Base-by-base conservation (phyloP, 2,329 filamentous ascomycete genomes). In the Alternaria atra region DNA sequence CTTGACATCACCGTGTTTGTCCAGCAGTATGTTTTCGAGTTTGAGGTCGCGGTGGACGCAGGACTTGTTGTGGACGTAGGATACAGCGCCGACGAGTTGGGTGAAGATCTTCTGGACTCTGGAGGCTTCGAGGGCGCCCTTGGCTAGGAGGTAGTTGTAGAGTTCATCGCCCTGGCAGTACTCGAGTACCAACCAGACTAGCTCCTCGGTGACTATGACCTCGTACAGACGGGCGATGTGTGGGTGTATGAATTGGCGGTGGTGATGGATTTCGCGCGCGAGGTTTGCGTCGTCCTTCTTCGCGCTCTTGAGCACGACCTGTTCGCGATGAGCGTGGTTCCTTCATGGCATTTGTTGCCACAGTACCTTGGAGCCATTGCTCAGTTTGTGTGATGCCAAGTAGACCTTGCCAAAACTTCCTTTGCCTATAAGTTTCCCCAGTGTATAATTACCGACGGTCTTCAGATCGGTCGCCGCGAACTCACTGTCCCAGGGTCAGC, bases 341-440 rank as follows among this genome's bases (percentile, higher is more conserved):
- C 47, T 34, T 40, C 32, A 8, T 52, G 32, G 30, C 40, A 9
- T 25, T 37, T 25, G 15, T 37, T 15, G 17, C 2, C 6, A 34
- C 42, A 84, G 63, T 75, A 94, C 93, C 88, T 97, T 98, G 77
- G 94, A 97, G 74, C 94, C 94, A 89, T 97, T 97, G 74, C 93
- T 98, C 79, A 99, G 92, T 80, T 97, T 98, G 80, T 99, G 95
- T 46, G 90, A 89, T 60, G 94, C 95, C 60, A 99, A 86, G 80
- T 99, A 99, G 73, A 99, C 95, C 82, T 97, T 98, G 73, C 95
- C 95, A 80, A 99, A 99, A 66, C 94, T 97, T 59, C 95, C 95
- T 78, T 98, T 99, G 69, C 95, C 95, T 77, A 99, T 97, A 60
- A 99, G 84, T 61, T 90, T 90, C 46, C 95, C 95, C 58, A 99